Evolutionary conservation across 2,329 filamentous ascomycete species (phyloP), one percentile per base, ranked within the genome.

Genomic region (Cladosporium sphaerospermum): DNA sequence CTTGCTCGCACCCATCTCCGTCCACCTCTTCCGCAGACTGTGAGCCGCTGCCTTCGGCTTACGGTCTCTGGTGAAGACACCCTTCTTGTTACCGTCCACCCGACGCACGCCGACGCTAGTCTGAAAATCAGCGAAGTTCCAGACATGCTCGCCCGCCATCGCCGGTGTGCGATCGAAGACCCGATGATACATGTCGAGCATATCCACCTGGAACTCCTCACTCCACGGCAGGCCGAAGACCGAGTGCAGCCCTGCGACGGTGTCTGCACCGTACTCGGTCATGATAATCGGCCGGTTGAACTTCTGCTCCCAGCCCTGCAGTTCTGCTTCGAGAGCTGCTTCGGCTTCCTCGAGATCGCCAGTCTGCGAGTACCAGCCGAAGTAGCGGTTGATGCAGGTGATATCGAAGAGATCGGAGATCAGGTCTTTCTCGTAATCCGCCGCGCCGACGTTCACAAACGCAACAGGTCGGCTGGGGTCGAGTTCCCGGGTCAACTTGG

Each of bases 11-110:
- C 23, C 23, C 23, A 39, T 39, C 10, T 13, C 36, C 5, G 34
- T 34, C 50, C 50, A 53, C 19, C 50, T 53, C 42, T 46, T 53
- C 43, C 36, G 45, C 34, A 53, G 11, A 5, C n/a, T 23, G 13
- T 53, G 50, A 5, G 37, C 50, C 9, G 42, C 50, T 11, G 50
- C 42, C 34, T 53, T 53, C 1, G 50, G 50, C 43, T 46, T 53
- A 13, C 50, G 42, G 9, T 53, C 50, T 7, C 50, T 16, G 1
- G 50, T 53, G 28, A 53, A 53, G 2, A 53, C 33, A n/a, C 50
- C 50, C 42, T 53, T 53, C 43, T 53, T 53, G 9, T 53, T 53
- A 11, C 50, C 50, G 33, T 53, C 50, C 9, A 53, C 43, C 16
- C 50, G 50, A 9, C 42, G 19, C 18, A 53, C 28, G 1, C 42